Conservation (phyloP, 2,329 filamentous ascomycete genomes). For the Nannizziopsis barbatae region DNA sequence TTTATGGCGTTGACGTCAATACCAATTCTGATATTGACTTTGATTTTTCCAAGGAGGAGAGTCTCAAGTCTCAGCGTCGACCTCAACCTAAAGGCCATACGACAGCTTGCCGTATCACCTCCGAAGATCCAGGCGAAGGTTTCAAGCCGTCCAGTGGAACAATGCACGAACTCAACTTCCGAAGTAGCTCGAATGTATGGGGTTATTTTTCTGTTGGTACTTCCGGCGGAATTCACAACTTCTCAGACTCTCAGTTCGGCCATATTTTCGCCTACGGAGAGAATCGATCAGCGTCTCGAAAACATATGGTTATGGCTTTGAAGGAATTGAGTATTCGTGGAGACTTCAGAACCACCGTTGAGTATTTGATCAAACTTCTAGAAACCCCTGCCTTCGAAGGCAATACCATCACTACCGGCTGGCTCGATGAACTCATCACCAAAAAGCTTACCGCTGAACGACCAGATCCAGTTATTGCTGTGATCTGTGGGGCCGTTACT, state of each 20-base stretch:
- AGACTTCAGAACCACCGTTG: constrained; percentile 96
- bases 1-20: constrained; percentile 92
- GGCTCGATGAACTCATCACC: constrained; percentile 96
- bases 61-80: constrained; percentile 71
- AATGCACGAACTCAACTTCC: constrained; percentile 98
- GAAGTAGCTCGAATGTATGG: constrained; percentile 97
- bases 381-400: constrained; percentile 98
- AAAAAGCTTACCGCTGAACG: constrained; percentile 95
- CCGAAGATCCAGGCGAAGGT: constrained; percentile 94
- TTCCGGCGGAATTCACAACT: constrained; percentile 94
- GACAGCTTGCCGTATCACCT: constrained; percentile 97
- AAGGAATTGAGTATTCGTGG: constrained; percentile 99
- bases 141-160: constrained; percentile 99
- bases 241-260: constrained; percentile 97
- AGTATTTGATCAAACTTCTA: constrained; percentile 96
- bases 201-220: constrained; percentile 99
- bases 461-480: constrained; percentile 84
- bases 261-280: constrained; percentile 99
- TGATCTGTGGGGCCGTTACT: constrained; percentile 87
- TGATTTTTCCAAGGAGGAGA: constrained; percentile 80
- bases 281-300: constrained; percentile 87
- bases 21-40: constrained; percentile 84
- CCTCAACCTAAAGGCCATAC: constrained; percentile 93
- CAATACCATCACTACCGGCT: constrained; percentile 97
- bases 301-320: constrained; percentile 97